Base-by-base conservation (phyloP, 345 rosid genomes). In the Brassica nigra region DNA sequence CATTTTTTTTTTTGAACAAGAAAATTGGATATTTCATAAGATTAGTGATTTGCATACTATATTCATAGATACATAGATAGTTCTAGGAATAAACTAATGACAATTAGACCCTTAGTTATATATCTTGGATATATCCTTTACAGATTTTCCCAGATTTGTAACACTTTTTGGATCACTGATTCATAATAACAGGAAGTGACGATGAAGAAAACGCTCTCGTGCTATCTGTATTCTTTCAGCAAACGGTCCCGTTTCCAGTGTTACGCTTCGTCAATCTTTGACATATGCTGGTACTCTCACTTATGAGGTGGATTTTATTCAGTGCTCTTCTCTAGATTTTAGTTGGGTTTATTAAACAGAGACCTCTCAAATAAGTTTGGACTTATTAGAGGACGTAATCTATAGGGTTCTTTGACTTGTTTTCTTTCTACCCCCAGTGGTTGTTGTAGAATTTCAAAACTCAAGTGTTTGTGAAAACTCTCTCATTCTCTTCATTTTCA, bases 221-320 rank as follows among this genome's bases (percentile, higher is more conserved):
- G 94, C 97, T 77, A 89, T 93, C 28, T 93, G 99, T 71, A 74
- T 95, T 79, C 97, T 93, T 44, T 93, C 95, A 12, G 98, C 97
- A 10, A 91, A 84, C 31, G 98, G 97, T 59, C 89, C 90, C 47
- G 86, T 93, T 76, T 93, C 98, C 23, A 95, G 88, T 76, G 98
- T 93, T 68, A 90, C 98, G 6, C 86, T 93, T 84, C 93, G 94
- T 66, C 98, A 91, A 54, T 86, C 97, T 76, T 83, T 86, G 66
- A 84, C 95, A 57, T 91, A 88, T 33, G 97, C 95, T 63, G 99
- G 98, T 72, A 91, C 99, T 52, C 83, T 91, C 69, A 93, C 98
- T 11, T 93, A 93, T 66, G 97, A 95, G 99, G 99, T 95, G 27
- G 27, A 23, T 23, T 23, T 52, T 3, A 1, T 8, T 34, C 15